Base-by-base conservation (phyloP, 2,329 filamentous ascomycete species). In the Apiospora rasikravindrae region DNA sequence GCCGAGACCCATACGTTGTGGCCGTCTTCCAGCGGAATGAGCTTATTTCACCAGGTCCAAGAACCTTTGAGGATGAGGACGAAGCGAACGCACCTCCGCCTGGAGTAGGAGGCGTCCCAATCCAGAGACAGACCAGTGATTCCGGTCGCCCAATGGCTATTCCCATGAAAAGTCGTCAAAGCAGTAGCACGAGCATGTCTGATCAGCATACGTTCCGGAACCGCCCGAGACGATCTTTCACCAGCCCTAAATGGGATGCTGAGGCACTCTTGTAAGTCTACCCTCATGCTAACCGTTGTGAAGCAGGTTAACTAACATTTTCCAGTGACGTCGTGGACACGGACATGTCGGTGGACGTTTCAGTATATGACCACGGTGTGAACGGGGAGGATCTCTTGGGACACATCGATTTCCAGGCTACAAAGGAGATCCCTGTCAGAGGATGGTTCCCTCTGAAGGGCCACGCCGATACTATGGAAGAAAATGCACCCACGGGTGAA, bases 1-100 rank as follows among this genome's bases (percentile, higher is more conserved):
- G 94, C 80, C 90, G 91, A 73, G 94, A 98, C 78, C 96, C 96
- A 1, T 99, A 99, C 78, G 94, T 98, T 70, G 95, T 99, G 14
- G 97, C 94, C 73, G 95, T 98, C 37, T 99, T 98, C 79, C 96
- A 99, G 82, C 93, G 94, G 81, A 98, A 96, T 79, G 96, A 99
- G 82, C 92, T 97, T 77, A 98, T 99, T 71, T 98, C 96, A 0
- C 92, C 94, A 71, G 94, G 94, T 2, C 94, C 95, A 16, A 90
- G 92, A 47, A 86, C 86, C 71, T 83, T 88, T 33, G 86, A 88
- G 44, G 91, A 93, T 64, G 87, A 90, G 47, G 90, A 91, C 64
- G 89, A 92, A 71, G 79, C 87, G 72, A 75, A 84, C 33, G 78
- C 82, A 47, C 80, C 82, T n/a, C 89, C 87, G 75, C 80, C 85